A percentile compares a stretch with the other conserved stretches of the same genome.
Evolutionary conservation across 768 basidiomycete genomes (phyloP).

Genomic region (Boletellus emodensis): DNA sequence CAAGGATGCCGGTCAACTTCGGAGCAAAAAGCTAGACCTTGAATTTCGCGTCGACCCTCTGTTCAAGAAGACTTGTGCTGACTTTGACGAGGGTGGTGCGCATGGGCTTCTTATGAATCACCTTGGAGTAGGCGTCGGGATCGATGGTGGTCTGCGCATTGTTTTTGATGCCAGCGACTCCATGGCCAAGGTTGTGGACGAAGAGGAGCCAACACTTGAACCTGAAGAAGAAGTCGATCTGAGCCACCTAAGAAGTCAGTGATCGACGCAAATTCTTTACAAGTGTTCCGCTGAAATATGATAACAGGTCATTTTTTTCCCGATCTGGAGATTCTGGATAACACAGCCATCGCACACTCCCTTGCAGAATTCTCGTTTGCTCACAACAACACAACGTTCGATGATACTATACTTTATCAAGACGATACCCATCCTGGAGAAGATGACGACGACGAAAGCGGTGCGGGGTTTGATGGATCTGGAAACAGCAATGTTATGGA

Average conservation of each 20-base stretch:
- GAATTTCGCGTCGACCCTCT: slow-evolving; percentile 96
- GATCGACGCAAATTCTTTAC: background rate
- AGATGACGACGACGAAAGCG: slow-evolving; percentile 32
- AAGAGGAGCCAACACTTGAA: slow-evolving; percentile 61
- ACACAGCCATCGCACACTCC: slow-evolving; percentile 76
- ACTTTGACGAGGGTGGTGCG: slow-evolving; percentile 98
- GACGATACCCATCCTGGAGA: slow-evolving; percentile 44
- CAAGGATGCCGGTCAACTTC: slow-evolving; percentile 74
- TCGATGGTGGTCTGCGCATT: slow-evolving; percentile 79
- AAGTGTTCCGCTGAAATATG: slow-evolving; percentile 5
- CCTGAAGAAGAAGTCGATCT: slow-evolving; percentile 67
- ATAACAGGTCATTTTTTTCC: slow-evolving; percentile 67
- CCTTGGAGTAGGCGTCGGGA: slow-evolving; percentile 69
- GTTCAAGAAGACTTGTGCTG: slow-evolving; percentile 96
- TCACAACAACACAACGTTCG: slow-evolving; percentile 54
- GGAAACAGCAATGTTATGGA: slow-evolving; percentile 33
- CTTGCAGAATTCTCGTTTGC: slow-evolving; percentile 81
- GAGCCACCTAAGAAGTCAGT: slow-evolving; percentile 56
- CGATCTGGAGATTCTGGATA: slow-evolving; percentile 56
- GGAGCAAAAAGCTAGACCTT: slow-evolving; percentile 90
- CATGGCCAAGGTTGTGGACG: slow-evolving; percentile 71
- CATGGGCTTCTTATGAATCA: slow-evolving; percentile 97
- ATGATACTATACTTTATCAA: slow-evolving; percentile 59
- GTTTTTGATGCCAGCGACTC: slow-evolving; percentile 97
- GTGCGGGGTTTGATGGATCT: slow-evolving; percentile 17